Evolutionary conservation across 164 flowering plant genomes (phyloP).

Genomic region (Berberis vulgaris): DNA sequence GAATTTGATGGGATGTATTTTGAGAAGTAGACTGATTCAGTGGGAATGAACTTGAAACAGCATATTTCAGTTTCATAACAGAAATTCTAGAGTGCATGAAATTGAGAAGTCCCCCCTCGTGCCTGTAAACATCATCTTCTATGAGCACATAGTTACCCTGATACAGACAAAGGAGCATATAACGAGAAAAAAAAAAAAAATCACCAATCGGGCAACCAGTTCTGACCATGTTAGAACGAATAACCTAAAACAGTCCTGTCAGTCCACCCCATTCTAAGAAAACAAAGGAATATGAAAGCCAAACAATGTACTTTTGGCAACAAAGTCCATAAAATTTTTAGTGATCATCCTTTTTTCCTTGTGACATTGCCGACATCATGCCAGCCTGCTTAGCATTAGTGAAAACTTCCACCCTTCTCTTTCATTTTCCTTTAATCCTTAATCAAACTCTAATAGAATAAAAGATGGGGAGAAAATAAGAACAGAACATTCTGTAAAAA

Average conservation of each 20-base stretch:
- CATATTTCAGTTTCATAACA: constrained; percentile 20
- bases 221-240: no score
- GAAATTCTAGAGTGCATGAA: constrained; percentile 38
- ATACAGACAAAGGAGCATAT: not conserved
- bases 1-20: constrained; percentile 15
- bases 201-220: no score
- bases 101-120: constrained; percentile 71
- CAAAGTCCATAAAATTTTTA: no score
- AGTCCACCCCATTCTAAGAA: no score
- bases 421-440: not conserved
- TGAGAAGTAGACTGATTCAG: constrained; percentile 9
- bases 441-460: not conserved
- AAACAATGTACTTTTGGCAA: no score
- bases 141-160: not conserved
- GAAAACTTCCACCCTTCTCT: not conserved
- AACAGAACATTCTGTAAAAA: constrained; percentile 1
- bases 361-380: not conserved
- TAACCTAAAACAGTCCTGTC: no score
- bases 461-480: not conserved
- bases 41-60: constrained; percentile 25
- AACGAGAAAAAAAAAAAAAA: not conserved
- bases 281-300: no score
- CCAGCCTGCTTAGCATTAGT: not conserved
- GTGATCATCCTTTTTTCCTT: no score
- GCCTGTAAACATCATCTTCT: constrained; percentile 32